A percentile compares a stretch with the other conserved stretches of the same genome.
phyloP scores from a whole-genome alignment of 768 basidiomycete species.

The Tulasnella sp. region DNA sequence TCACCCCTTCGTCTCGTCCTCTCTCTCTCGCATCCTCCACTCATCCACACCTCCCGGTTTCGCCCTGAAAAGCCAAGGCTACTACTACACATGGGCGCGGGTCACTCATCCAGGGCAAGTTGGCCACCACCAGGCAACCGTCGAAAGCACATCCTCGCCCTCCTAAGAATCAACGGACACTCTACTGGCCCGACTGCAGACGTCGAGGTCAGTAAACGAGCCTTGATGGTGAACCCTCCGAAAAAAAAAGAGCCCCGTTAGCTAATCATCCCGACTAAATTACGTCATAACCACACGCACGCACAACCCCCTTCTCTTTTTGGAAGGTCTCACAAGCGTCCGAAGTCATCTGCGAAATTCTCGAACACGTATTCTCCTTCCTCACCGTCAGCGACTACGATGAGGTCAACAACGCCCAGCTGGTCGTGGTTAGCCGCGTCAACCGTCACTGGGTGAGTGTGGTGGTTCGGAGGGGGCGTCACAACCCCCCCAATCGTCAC shows the following conservation, averaged over 20 bases:
- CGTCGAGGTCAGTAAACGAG: neutral
- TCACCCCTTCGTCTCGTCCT: neutral
- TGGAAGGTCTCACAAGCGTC: conserved; percentile 16
- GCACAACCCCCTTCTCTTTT: neutral
- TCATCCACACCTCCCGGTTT: neutral
- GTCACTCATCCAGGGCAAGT: neutral
- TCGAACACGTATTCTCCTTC: conserved; percentile 13
- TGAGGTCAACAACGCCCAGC: neutral
- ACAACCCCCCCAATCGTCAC: neutral
- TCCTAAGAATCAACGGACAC: neutral
- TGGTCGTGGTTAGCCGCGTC: conserved; percentile 6
- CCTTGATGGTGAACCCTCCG: neutral
- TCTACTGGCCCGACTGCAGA: neutral
- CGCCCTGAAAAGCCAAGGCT: neutral
- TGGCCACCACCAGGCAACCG: neutral
- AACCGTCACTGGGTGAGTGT: conserved; percentile 25
- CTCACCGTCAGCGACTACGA: neutral
- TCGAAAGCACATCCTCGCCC: neutral
- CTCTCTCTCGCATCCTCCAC: neutral
- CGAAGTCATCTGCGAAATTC: conserved; percentile 19
- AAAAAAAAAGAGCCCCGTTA: too few species aligned
- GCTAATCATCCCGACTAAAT: neutral
- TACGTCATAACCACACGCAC: too few species aligned
- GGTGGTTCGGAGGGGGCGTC: too few species aligned
- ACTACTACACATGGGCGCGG: conserved; percentile 1